These are phyloP conservation scores for Amanita exitialis DNA, from an alignment of 768 basidiomycete genomes.

Conservation along the genomic window DNA sequence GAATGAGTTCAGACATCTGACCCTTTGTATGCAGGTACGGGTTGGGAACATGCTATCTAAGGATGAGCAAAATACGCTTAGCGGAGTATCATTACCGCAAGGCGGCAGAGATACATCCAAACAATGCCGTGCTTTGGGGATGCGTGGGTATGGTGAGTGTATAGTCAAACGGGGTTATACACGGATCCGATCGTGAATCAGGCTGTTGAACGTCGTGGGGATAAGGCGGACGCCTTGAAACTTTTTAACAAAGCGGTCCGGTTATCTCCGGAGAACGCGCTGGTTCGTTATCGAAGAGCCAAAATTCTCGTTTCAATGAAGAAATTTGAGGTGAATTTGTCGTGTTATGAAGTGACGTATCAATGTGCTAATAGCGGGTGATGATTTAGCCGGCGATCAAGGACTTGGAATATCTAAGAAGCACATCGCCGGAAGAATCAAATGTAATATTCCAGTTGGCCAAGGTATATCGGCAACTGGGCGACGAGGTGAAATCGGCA, in stretches of 20 bases:
- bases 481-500: slow-evolving; percentile 70
- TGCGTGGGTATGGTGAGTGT: slow-evolving; percentile 90
- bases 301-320: slow-evolving; percentile 82
- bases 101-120: slow-evolving; percentile 86
- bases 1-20: slow-evolving; percentile 11
- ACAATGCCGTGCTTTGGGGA: slow-evolving; percentile 91
- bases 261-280: slow-evolving; percentile 79
- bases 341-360: slow-evolving; percentile 6
- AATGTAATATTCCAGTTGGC: slow-evolving; percentile 97
- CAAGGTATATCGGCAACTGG: slow-evolving; percentile 77
- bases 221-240: slow-evolving; percentile 63
- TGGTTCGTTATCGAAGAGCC: slow-evolving; percentile 90
- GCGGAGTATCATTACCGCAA: slow-evolving; percentile 96
- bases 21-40: slow-evolving; percentile 71
- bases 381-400: slow-evolving; percentile 59
- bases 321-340: slow-evolving; percentile 64
- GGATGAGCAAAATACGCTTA: slow-evolving; percentile 85
- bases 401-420: slow-evolving; percentile 74
- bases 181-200: slow-evolving; percentile 27
- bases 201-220: slow-evolving; percentile 83
- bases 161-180: slow-evolving; percentile 12
- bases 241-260: slow-evolving; percentile 76
- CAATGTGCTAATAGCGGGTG: slow-evolving; percentile 2
- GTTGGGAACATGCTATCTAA: slow-evolving; percentile 92
- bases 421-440: slow-evolving; percentile 86